phyloP scores from a whole-genome alignment of 2,329 filamentous ascomycete genomes.

The Myriangium duriaei region DNA sequence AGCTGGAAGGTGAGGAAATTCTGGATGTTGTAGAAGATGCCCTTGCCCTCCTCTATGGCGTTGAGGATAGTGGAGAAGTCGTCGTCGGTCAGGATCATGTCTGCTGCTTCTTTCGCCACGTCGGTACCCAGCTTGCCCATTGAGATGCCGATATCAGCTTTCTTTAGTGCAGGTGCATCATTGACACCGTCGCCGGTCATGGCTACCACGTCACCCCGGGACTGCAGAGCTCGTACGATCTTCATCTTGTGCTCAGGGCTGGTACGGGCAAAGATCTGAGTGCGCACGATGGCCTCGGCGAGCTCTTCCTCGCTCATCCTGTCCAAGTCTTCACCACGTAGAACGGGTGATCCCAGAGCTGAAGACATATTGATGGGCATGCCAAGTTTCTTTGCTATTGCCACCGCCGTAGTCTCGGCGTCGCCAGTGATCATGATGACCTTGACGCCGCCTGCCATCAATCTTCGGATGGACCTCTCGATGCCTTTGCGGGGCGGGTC shows the following conservation, averaged over 20 bases:
- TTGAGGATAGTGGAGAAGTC: slow-evolving; percentile 85
- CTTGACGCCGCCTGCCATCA: slow-evolving; percentile 90
- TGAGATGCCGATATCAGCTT: slow-evolving; percentile 92
- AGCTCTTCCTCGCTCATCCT: slow-evolving; percentile 78
- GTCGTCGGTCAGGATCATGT: slow-evolving; percentile 84
- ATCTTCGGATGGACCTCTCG: slow-evolving; percentile 70
- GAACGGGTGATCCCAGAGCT: slow-evolving; percentile 53
- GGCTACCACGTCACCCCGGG: slow-evolving; percentile 87
- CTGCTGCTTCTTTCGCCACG: slow-evolving; percentile 90
- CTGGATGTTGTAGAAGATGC: slow-evolving; percentile 98
- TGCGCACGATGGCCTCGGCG: slow-evolving; percentile 70
- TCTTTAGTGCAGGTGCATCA: slow-evolving; percentile 90
- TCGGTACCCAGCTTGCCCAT: slow-evolving; percentile 95
- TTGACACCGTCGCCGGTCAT: slow-evolving; percentile 99
- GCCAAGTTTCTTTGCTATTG: slow-evolving; percentile 87
- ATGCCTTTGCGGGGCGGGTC: slow-evolving; percentile 89
- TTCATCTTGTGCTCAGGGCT: slow-evolving; percentile 98
- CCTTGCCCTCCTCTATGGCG: slow-evolving; percentile 97
- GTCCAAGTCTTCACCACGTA: slow-evolving; percentile 87
- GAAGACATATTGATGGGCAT: slow-evolving; percentile 64
- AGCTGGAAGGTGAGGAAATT: slow-evolving; percentile 98
- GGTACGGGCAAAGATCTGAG: slow-evolving; percentile 89
- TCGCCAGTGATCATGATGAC: slow-evolving; percentile 99
- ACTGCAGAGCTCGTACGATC: slow-evolving; percentile 82
- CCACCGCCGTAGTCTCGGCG: slow-evolving; percentile 84